phyloP scores from a whole-genome alignment of 768 basidiomycete genomes.

The Termitomyces sp. region DNA sequence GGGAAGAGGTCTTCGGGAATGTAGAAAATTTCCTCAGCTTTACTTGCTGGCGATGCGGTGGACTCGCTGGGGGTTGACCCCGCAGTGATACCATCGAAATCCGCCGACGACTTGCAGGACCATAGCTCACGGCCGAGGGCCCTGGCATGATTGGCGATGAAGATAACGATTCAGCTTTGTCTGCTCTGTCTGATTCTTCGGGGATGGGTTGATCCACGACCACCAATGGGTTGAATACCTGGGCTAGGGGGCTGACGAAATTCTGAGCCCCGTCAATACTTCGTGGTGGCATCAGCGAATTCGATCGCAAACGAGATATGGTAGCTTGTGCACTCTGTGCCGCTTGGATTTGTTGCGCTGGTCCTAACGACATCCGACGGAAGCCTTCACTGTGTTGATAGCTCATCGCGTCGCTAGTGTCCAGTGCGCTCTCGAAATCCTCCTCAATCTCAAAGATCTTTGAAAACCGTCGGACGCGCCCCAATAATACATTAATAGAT shows the following conservation, averaged over 20 bases:
- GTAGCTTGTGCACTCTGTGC: slow-evolving; percentile 15
- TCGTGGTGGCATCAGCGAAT: slow-evolving; percentile 42
- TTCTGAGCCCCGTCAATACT: slow-evolving; percentile 36
- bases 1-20: slow-evolving; percentile 19
- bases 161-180: slow-evolving; percentile 11
- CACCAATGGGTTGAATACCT: slow-evolving; percentile 67
- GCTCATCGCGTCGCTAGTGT: slow-evolving; percentile 39
- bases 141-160: slow-evolving; percentile 12
- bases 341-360: slow-evolving; percentile 4
- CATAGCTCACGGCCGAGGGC: slow-evolving; percentile 37
- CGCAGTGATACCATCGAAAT: slow-evolving; percentile 32
- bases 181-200: slow-evolving; percentile 27
- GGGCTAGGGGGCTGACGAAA: slow-evolving; percentile 65
- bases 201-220: slow-evolving; percentile 46
- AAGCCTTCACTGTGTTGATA: slow-evolving; percentile 19
- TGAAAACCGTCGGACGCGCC: background rate
- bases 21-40: slow-evolving; percentile 25
- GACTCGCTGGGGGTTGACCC: slow-evolving; percentile 15
- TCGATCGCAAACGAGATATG: slow-evolving; percentile 38
- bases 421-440: slow-evolving; percentile 59
- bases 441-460: slow-evolving; percentile 83
- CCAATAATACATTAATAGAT: background rate
- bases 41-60: slow-evolving; percentile 19
- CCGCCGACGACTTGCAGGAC: slow-evolving; percentile 41
- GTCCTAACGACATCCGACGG: slow-evolving; percentile 11